A percentile compares a stretch with the other conserved stretches of the same genome.
phyloP scores from a whole-genome alignment of 768 basidiomycete genomes.

The Termitomyces titanicus region DNA sequence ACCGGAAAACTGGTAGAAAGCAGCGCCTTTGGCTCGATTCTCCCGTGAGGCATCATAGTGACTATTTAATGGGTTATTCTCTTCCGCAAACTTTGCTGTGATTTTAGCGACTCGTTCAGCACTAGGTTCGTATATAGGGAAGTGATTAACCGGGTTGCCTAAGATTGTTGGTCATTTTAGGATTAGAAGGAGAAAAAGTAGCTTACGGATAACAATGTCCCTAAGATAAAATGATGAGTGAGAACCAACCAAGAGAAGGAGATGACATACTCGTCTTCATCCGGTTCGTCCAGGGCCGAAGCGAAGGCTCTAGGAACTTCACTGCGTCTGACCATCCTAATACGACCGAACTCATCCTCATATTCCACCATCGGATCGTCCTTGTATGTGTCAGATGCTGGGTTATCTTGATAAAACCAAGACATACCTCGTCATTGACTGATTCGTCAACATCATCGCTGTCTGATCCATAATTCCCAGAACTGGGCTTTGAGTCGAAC shows the following conservation, averaged over 20 bases:
- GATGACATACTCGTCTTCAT: slow-evolving; percentile 56
- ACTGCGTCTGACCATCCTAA: slow-evolving; percentile 63
- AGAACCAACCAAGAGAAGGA: slow-evolving; percentile 2
- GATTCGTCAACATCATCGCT: slow-evolving; percentile 82
- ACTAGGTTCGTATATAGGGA: slow-evolving; percentile 85
- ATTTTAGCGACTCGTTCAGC: slow-evolving; percentile 76
- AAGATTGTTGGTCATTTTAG: slow-evolving; percentile 1
- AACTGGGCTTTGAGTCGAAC: slow-evolving; percentile 61
- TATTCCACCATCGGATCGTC: slow-evolving; percentile 82
- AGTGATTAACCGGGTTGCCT: slow-evolving; percentile 84
- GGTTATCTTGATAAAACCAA: neutral
- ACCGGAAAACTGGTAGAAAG: slow-evolving; percentile 85
- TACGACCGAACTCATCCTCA: slow-evolving; percentile 84
- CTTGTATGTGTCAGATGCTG: slow-evolving; percentile 26
- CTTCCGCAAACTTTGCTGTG: slow-evolving; percentile 63
- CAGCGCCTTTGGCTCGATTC: slow-evolving; percentile 86
- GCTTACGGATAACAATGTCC: slow-evolving; percentile 56
- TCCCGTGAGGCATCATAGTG: slow-evolving; percentile 86
- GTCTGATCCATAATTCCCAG: slow-evolving; percentile 57
- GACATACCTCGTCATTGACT: slow-evolving; percentile 41
- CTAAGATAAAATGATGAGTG: slow-evolving; percentile 28
- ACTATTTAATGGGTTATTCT: slow-evolving; percentile 62
- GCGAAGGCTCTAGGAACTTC: slow-evolving; percentile 72
- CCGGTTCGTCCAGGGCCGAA: slow-evolving; percentile 39
- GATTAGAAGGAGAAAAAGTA: neutral